Percentiles rank a stretch among this genome's conserved stretches.
phyloP scores from a whole-genome alignment of 331 rosid genomes.

The Pyrus hybrid region DNA sequence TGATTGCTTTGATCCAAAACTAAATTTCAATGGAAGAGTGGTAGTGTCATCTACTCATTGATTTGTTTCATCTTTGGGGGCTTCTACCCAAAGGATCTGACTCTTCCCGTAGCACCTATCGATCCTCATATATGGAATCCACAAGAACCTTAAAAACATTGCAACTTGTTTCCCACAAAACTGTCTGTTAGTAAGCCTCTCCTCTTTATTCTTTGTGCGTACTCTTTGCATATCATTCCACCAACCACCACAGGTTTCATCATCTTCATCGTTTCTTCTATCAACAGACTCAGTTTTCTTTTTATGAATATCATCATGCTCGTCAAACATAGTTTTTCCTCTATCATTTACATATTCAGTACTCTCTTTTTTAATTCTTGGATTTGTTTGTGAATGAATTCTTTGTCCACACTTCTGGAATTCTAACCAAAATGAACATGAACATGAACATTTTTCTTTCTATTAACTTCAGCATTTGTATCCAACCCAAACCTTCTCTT shows the following conservation, averaged over 20 bases:
- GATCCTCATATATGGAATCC: slow-evolving; percentile 13
- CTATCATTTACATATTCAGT: too few relatives aligned
- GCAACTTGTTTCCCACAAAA: background rate
- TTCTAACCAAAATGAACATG: too few relatives aligned
- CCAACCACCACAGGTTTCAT: background rate
- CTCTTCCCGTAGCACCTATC: slow-evolving; percentile 12
- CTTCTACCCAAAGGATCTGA: background rate
- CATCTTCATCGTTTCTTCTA: background rate
- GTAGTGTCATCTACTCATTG: too few relatives aligned
- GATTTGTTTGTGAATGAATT: too few relatives aligned
- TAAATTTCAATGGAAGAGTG: too few relatives aligned
- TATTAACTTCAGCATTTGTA: too few relatives aligned
- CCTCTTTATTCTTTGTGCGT: background rate
- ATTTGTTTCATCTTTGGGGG: too few relatives aligned
- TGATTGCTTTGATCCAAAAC: too few relatives aligned
- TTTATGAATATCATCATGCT: background rate
- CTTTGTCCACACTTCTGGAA: too few relatives aligned
- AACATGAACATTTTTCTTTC: too few relatives aligned
- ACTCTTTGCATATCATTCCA: background rate
- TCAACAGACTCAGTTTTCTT: background rate
- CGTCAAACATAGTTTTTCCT: too few relatives aligned
- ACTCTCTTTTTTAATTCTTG: too few relatives aligned
- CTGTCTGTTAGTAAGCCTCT: background rate
- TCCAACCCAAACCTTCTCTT: background rate
- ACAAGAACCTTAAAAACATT: slow-evolving; percentile 22